phyloP scores from a whole-genome alignment of 352 stramenopile species.

The Pythium insidiosum region DNA sequence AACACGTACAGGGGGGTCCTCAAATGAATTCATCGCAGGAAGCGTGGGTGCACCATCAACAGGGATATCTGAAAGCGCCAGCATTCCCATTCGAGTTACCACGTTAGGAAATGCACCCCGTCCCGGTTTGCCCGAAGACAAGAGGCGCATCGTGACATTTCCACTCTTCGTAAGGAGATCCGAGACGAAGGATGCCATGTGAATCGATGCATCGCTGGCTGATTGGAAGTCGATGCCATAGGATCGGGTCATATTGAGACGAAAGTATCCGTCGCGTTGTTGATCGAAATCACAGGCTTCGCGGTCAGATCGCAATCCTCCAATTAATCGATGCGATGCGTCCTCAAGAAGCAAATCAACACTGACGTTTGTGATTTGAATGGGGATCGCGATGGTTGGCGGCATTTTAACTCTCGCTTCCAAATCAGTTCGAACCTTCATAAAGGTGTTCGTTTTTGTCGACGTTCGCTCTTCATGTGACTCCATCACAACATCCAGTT shows the following conservation, averaged over 20 bases:
- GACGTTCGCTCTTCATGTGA: not conserved
- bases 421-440: constrained; percentile 64
- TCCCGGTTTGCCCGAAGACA: constrained; percentile 16
- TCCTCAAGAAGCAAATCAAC: constrained; percentile 50
- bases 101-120: constrained; percentile 49
- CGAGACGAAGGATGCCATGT: constrained; percentile 52
- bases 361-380: constrained; percentile 58
- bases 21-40: constrained; percentile 66
- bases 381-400: constrained; percentile 51
- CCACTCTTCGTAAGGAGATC: constrained; percentile 48
- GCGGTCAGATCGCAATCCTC: constrained; percentile 35
- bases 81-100: constrained; percentile 65
- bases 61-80: constrained; percentile 51
- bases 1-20: constrained; percentile 46
- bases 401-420: constrained; percentile 66
- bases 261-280: constrained; percentile 38
- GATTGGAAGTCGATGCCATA: too few relatives aligned
- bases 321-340: constrained; percentile 20
- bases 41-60: constrained; percentile 43
- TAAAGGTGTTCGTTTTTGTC: constrained; percentile 35
- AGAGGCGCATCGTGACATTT: constrained; percentile 52
- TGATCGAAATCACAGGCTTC: constrained; percentile 66
- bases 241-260: constrained; percentile 62
- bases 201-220: too few relatives aligned
- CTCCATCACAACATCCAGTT: constrained; percentile 54